Percentiles rank a stretch among this genome's conserved stretches.
Conservation (phyloP, 2,329 filamentous ascomycete species). For the Neopestalotiopsis clavispora region DNA sequence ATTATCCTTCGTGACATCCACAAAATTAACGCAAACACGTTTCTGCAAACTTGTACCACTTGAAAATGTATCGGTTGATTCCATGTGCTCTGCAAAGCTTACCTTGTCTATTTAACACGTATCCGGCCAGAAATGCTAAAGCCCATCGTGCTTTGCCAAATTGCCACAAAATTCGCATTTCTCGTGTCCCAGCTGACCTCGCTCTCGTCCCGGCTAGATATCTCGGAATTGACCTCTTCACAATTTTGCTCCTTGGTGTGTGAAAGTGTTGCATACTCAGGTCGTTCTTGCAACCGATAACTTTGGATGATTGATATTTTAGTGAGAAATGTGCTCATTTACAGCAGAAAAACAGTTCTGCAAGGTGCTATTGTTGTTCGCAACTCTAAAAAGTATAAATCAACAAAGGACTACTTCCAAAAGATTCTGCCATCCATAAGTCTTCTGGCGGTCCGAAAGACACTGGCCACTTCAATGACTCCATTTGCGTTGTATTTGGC, state of each 20-base stretch:
- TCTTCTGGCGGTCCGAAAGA: constrained; percentile 52
- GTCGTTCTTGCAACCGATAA: not conserved
- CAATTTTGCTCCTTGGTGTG: not conserved
- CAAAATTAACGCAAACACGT: not conserved
- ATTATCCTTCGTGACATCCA: not conserved
- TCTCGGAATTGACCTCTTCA: not conserved
- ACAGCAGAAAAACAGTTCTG: too few species aligned
- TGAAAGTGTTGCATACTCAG: not conserved
- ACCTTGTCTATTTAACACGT: too few species aligned
- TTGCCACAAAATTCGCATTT: not conserved
- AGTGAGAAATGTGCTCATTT: too few species aligned
- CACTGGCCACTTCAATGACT: constrained; percentile 41
- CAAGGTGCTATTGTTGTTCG: too few species aligned
- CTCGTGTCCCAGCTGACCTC: not conserved
- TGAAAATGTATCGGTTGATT: not conserved
- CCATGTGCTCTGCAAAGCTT: not conserved
- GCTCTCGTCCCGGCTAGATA: not conserved
- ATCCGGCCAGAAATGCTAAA: too few species aligned
- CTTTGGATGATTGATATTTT: not conserved
- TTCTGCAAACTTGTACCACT: not conserved
- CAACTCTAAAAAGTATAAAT: too few species aligned
- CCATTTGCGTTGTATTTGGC: constrained; percentile 43
- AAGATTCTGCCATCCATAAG: constrained; percentile 49
- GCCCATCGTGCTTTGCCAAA: too few species aligned
- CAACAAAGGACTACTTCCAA: too few species aligned